These are phyloP conservation scores for Trebouxia gelatinosa DNA, from an alignment of 163 green algal species.

Conservation along the genomic window DNA sequence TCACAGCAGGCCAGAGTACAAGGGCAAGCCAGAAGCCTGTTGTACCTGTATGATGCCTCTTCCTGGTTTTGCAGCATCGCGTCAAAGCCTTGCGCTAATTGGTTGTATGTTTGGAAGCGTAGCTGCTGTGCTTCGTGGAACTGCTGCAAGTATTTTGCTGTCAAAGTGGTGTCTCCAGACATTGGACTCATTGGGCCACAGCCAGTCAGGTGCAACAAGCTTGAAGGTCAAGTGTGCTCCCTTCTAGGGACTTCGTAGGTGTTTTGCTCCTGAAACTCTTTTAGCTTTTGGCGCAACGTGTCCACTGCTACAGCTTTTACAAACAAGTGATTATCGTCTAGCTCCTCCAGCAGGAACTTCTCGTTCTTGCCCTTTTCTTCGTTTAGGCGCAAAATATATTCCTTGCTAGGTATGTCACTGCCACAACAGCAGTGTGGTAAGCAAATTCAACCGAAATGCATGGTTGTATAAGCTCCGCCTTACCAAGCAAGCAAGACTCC, in stretches of 20 bases:
- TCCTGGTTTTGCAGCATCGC: neutral
- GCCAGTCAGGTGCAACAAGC: neutral
- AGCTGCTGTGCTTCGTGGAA: slow-evolving; percentile 2
- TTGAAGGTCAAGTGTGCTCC: slow-evolving; percentile 3
- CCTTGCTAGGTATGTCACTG: slow-evolving; percentile 61
- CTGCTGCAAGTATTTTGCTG: neutral
- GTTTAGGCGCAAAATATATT: slow-evolving; percentile 53
- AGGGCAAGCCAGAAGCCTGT: neutral
- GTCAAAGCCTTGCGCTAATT: slow-evolving; percentile 6
- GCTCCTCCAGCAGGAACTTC: slow-evolving; percentile 43
- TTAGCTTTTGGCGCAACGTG: slow-evolving; percentile 18
- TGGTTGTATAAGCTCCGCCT: too few relatives aligned
- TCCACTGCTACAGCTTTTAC: slow-evolving; percentile 31
- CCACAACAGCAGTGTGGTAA: too few relatives aligned
- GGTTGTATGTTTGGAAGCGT: slow-evolving; percentile 1
- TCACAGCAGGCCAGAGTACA: neutral
- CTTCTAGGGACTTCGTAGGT: slow-evolving; percentile 30
- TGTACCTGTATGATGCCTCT: slow-evolving; percentile 3
- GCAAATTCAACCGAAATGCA: too few relatives aligned
- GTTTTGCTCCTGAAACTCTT: slow-evolving; percentile 40
- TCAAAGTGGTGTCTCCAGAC: neutral
- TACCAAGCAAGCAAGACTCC: slow-evolving; percentile 16
- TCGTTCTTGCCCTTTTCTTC: slow-evolving; percentile 38
- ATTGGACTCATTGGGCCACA: neutral
- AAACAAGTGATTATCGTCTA: slow-evolving; percentile 62